A percentile compares a stretch with the other conserved stretches of the same genome.
These are phyloP conservation scores for Rhizopogon salebrosus DNA, from an alignment of 768 basidiomycete species.

Conservation along the genomic window DNA sequence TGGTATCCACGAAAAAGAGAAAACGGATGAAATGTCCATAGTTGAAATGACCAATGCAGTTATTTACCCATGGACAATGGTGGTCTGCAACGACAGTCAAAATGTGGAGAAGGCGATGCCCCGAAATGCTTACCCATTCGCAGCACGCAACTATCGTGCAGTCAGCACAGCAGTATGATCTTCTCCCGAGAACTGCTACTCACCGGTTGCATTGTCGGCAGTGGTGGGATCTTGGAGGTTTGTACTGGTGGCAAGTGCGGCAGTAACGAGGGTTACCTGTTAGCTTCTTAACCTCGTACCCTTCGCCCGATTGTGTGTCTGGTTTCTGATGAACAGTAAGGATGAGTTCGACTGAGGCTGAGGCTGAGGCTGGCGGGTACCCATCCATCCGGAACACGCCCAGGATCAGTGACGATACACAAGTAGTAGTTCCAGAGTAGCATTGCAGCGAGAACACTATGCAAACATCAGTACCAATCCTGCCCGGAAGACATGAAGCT, in stretches of 20 bases:
- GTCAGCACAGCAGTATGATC: not conserved
- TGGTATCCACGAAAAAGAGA: constrained; percentile 86
- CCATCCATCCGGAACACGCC: constrained; percentile 74
- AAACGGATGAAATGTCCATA: constrained; percentile 88
- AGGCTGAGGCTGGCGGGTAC: constrained; percentile 34
- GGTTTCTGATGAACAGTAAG: constrained; percentile 51
- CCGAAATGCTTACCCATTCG: constrained; percentile 67
- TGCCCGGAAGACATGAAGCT: constrained; percentile 17
- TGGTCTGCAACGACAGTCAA: constrained; percentile 49
- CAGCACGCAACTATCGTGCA: constrained; percentile 60
- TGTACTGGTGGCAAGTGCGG: constrained; percentile 78
- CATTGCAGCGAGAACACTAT: constrained; percentile 68
- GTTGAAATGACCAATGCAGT: constrained; percentile 91
- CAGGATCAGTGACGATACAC: constrained; percentile 81
- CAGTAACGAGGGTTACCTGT: constrained; percentile 84
- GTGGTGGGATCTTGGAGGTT: constrained; percentile 89
- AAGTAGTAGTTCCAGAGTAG: constrained; percentile 87
- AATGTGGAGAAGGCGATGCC: not conserved
- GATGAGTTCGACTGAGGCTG: not conserved
- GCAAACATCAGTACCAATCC: constrained; percentile 6
- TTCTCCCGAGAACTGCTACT: constrained; percentile 17
- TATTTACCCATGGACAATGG: constrained; percentile 91
- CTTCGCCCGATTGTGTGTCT: constrained; percentile 57
- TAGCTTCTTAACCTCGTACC: constrained; percentile 86
- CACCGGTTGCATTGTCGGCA: constrained; percentile 84